Base-by-base conservation (phyloP, 1,284 basidiomycete species). In the Sutorius eximius region DNA sequence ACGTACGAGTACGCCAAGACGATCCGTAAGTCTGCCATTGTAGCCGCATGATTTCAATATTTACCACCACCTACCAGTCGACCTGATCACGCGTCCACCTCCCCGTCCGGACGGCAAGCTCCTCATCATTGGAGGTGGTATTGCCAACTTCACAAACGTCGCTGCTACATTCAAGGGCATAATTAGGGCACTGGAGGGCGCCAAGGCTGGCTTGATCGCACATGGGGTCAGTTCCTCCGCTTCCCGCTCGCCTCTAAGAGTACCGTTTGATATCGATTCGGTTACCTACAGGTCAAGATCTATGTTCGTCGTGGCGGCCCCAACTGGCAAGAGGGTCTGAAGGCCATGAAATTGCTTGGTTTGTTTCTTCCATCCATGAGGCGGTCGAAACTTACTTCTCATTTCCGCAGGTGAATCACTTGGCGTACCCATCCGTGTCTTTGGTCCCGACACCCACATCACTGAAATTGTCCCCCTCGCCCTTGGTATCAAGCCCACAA, bases 1-100 rank as follows among this genome's bases (percentile, higher is more conserved):
- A 99, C 96, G 2, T 99, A 96, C 77, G 96, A 99, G 77, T 99
- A 99, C 71, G 96, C 96, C 63, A 98, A 98, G 83, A 99, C 97
- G 33, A 95, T 99, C 72, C 78, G 87, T 91, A 62, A 71, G 86
- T 81, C 7, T 30, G 36, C 43, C 41, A 1, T 49, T 36, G 20
- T 22, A 3, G 11, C 15, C 13, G 6, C n/a, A 11, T 44, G 18
- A 8, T 34, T 20, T 11, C 3, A 40, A 3, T 18, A 24, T 55
- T 63, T 20, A 63, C 15, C 0, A 24, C n/a, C 12, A 6, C 18
- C 1, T 58, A 78, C 11, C 3, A 67, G 87, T 99, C 66, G 95
- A 98, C 75, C 80, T 99, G 61, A 95, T 99, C 77, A 98, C 94
- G 52, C 94, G 96, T 57, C 93, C 93, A 50, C 77, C 80, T 45